Percentiles rank a stretch among this genome's conserved stretches.
Evolutionary conservation across 78 protist species (phyloP).

Genomic region (Dictyostelium brefeldianum): DNA sequence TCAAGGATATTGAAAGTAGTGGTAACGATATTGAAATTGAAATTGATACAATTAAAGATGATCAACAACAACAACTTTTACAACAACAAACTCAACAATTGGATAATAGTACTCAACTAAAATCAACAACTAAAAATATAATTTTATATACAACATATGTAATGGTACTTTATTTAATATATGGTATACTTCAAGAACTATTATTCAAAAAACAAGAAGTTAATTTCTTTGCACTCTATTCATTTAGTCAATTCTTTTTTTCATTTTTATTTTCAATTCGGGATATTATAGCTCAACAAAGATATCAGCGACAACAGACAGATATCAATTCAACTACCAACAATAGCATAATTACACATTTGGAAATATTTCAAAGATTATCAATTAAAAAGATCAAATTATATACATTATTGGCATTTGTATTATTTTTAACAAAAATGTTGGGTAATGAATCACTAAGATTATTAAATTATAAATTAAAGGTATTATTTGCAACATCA

Average conservation of each 20-base stretch:
- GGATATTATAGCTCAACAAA: conserved; percentile 7
- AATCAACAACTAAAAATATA: conserved; percentile 2
- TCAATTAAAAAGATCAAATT: conserved; percentile 59
- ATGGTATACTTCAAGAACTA: conserved; percentile 58
- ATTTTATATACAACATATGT: conserved; percentile 17
- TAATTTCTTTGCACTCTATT: conserved; percentile 47
- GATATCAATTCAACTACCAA: too few relatives aligned
- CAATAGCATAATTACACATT: neutral
- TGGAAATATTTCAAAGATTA: conserved; percentile 17
- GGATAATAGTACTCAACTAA: neutral
- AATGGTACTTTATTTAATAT: conserved; percentile 23
- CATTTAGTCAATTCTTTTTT: conserved; percentile 59
- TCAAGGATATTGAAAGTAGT: neutral
- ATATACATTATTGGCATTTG: conserved; percentile 33
- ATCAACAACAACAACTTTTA: neutral
- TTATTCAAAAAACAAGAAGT: conserved; percentile 61
- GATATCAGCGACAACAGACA: neutral
- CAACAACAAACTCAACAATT: neutral
- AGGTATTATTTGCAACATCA: conserved; percentile 55
- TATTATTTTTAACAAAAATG: conserved; percentile 37
- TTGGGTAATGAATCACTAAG: conserved; percentile 70
- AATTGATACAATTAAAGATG: neutral
- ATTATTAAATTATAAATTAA: conserved; percentile 44
- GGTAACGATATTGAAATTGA: neutral
- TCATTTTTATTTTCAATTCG: conserved; percentile 54